Evolutionary conservation across 2,329 filamentous ascomycete genomes (phyloP).

Genomic region (Chaetothyriales sp.): DNA sequence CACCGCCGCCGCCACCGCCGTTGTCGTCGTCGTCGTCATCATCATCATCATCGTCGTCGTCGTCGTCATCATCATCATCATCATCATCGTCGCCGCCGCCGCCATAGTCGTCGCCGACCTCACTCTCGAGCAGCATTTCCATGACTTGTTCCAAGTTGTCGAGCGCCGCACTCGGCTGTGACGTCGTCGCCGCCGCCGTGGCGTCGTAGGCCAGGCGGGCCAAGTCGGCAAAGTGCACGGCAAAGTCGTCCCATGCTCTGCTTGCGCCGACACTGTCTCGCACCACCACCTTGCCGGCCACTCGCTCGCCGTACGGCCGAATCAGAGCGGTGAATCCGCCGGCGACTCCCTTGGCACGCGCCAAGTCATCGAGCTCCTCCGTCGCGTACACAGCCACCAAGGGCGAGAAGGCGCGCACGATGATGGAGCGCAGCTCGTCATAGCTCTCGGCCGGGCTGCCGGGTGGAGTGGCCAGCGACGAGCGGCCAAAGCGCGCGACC

Average conservation of each 20-base stretch:
- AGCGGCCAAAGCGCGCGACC: constrained; percentile 34
- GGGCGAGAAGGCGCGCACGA: constrained; percentile 76
- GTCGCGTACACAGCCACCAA: constrained; percentile 82
- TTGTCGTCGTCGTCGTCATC: constrained; percentile 7
- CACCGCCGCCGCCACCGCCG: constrained; percentile 1
- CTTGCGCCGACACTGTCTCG: constrained; percentile 80
- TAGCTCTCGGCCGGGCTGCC: constrained; percentile 40
- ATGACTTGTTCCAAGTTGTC: constrained; percentile 17
- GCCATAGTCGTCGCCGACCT: constrained; percentile 8
- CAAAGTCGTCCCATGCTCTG: constrained; percentile 75
- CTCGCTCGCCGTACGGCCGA: constrained; percentile 76
- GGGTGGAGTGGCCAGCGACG: constrained; percentile 33
- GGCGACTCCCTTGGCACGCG: constrained; percentile 70
- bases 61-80: not conserved
- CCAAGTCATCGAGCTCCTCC: constrained; percentile 65
- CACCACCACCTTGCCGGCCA: constrained; percentile 78
- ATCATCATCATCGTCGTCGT: not conserved
- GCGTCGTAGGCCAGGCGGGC: constrained; percentile 26
- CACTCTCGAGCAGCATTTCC: constrained; percentile 14
- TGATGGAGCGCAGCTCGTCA: constrained; percentile 48
- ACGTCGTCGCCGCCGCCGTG: not conserved
- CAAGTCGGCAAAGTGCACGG: constrained; percentile 68
- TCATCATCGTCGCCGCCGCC: constrained; percentile 7
- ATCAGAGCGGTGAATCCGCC: constrained; percentile 73
- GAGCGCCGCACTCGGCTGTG: constrained; percentile 3